Base-by-base conservation (phyloP, 164 flowering plant species). In the Kingdonia uniflora region DNA sequence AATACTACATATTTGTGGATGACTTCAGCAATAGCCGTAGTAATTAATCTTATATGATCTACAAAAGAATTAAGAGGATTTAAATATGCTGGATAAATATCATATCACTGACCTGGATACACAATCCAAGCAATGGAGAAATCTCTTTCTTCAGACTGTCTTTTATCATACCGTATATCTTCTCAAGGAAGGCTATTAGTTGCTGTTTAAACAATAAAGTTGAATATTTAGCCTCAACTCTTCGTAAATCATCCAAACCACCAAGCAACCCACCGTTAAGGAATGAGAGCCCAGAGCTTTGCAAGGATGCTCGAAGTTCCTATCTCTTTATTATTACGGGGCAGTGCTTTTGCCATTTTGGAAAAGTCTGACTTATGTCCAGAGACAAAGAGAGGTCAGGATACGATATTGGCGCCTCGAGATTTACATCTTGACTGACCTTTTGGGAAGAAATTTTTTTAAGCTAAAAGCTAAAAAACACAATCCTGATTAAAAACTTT, bases 151-250 rank as follows among this genome's bases (percentile, higher is more conserved):
- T 94, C 38, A 94, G 68, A 62, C 80, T 89, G 71, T 94, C 99
- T 67, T 97, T 76, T 59, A 94, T 79, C 96, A 89, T 82, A 64
- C 99, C 97, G 75, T 94, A 94, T 60, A 89, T 84, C 67, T 94
- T 94, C 79, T 89, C 99, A 54, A 94, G 81, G 73, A 86, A 94
- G 52, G 99, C 97, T 44, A 96, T 94, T 19, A 94, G 95, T 65
- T 94, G 99, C 69, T 94, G 99, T 71, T 94, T 94, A 65, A 94
- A 94, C 40, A 94, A 68, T 54, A 94, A 71, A 45, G 99, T 97
- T 40, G 99, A 97, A 76, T 94, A 89, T 50, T 89, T 94, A 56
- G 99, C 99, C 60, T 89, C 99, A 51, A 94, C 95, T 72, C 85
- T 95, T 49, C 92, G 71, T 26, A 89, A 67, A 56, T 85, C 95